Conservation (phyloP, 208 protist species). For the Naegleria fowleri region DNA sequence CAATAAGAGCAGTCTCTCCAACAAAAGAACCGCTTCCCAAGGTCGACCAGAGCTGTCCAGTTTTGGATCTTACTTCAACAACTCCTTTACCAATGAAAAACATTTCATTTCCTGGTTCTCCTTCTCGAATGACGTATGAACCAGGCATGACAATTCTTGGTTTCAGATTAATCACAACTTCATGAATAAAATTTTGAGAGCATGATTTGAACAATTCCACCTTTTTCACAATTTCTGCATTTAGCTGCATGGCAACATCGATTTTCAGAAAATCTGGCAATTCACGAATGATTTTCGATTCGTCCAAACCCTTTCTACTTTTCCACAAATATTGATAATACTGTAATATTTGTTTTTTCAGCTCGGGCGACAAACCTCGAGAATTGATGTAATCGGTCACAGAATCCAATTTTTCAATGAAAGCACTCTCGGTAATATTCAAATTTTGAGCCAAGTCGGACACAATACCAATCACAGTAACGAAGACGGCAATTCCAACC, state of each 20-base stretch:
- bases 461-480: conserved; percentile 23
- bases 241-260: conserved; percentile 41
- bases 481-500: conserved; percentile 21
- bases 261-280: conserved; percentile 41
- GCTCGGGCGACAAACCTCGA: conserved; percentile 31
- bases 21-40: conserved; percentile 18
- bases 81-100: conserved; percentile 28
- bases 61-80: background rate
- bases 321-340: conserved; percentile 50
- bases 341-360: conserved; percentile 38
- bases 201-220: conserved; percentile 15
- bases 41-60: background rate
- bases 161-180: conserved; percentile 37
- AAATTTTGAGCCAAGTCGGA: background rate
- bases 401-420: conserved; percentile 39
- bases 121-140: conserved; percentile 17
- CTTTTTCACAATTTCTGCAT: conserved; percentile 43
- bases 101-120: conserved; percentile 31
- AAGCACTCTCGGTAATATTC: background rate
- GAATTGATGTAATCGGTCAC: conserved; percentile 48
- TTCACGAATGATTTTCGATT: conserved; percentile 39
- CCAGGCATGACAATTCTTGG: conserved; percentile 31
- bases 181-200: conserved; percentile 31
- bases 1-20: conserved; percentile 24
- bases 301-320: conserved; percentile 43